Base-by-base conservation (phyloP, 2,329 filamentous ascomycete species). In the Exophiala dermatitidis region DNA sequence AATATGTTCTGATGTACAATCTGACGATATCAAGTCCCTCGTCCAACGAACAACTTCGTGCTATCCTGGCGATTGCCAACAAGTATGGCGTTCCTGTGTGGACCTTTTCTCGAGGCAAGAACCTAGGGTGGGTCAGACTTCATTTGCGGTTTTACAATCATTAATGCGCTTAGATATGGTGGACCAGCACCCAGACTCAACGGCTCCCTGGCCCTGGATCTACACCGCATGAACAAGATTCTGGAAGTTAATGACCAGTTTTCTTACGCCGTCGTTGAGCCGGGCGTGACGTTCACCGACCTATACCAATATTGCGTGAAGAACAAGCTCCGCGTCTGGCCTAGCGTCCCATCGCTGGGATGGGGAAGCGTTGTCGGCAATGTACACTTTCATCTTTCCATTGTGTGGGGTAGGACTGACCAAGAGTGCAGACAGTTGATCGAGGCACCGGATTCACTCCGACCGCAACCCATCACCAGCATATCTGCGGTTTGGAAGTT, bases 331-430 rank as follows among this genome's bases (percentile, higher is more conserved):
- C 69, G 68, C 49, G 67, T 77, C 3, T 77, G 74, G 76, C 72
- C 74, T 1, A 73, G 72, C 55, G 71, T 70, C 10, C 73, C 76
- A 1, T 74, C 72, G 28, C 66, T 79, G 5, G 76, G 75, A 29
- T 77, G 76, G 65, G 76, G 75, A 1, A 72, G 69, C 32, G 69
- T 78, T 3, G 61, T 78, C 26, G 76, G 76, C 1, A 78, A 79
- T 60, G 55, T 54, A 52, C 9, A 48, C 45, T 31, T 19, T 8
- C 5, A 34, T 19, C 29, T 32, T 10, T 37, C 9, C 33, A n/a
- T 8, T 40, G 3, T 40, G 4, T 33, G n/a, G 7, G 9, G 10
- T 5, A 34, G 12, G 30, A 30, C 51, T 54, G 29, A 57, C 43
- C 12, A 29, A n/a, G 26, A 29, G 50, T 36, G 7, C 37, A 50